Evolutionary conservation across 2,329 filamentous ascomycete genomes (phyloP), one percentile per base, ranked within the genome.

Genomic region (Pyrenophora tritici-repentis): DNA sequence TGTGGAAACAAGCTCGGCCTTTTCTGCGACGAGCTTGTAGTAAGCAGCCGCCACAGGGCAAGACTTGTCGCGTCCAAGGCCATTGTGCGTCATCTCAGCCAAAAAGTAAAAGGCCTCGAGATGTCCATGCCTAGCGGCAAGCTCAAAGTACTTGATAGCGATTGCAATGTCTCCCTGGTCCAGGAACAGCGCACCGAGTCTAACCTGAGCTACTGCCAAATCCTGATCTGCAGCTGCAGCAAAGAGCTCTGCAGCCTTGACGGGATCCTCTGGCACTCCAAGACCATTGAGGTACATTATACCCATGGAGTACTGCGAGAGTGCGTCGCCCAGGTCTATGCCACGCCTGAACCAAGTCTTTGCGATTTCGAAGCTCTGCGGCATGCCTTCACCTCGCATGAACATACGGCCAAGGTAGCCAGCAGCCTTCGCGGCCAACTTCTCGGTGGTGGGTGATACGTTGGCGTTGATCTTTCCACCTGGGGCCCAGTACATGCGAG

Each of bases 21-120:
- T 96, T 73, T 92, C 87, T 40, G 90, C 84, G 45, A 97, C 86
- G 66, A 97, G 92, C 69, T 87, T 91, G 67, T 96, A 97, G 71
- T 94, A 95, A 10, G 83, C 83, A 35, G 90, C 82, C 1, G 92
- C 91, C 50, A 90, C 81, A 6, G 81, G 82, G 65, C 92, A 97
- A 10, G 88, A 87, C 61, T 86, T 86, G 59, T 96, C 90, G 31
- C 89, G 82, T 4, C 90, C 91, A 24, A 95, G 83, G 0, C 90
- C 91, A 56, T 90, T 84, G 61, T 92, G 84, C 18, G 86, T 87
- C 78, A 96, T 85, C 74, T 97, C 92, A 2, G 90, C 92, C 3
- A 97, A 83, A 71, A 96, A 96, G 75, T 96, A 97, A 69, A 90
- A 90, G 0, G 91, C 89, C 73, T 96, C 91, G 55, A 96, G 88